phyloP scores from a whole-genome alignment of 495 filamentous ascomycete species.

The Venustampulla echinocandica region DNA sequence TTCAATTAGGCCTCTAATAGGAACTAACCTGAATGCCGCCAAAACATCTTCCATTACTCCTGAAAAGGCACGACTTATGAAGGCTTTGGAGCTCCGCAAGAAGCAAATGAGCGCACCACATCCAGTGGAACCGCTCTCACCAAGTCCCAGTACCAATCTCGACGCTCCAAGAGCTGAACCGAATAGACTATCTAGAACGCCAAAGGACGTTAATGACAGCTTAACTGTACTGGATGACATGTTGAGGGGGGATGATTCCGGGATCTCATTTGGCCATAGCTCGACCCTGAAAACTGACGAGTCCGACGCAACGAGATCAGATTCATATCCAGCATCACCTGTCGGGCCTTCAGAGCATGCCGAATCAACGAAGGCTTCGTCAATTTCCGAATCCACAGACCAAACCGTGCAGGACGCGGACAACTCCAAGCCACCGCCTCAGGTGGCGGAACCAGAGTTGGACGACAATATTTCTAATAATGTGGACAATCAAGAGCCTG shows the following conservation, averaged over 20 bases:
- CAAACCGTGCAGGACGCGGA: slow-evolving; percentile 32
- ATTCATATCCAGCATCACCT: slow-evolving; percentile 44
- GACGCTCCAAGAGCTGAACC: neutral
- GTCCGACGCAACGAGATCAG: slow-evolving; percentile 25
- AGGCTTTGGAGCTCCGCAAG: slow-evolving; percentile 81
- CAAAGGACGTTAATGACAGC: slow-evolving; percentile 16
- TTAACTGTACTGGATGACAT: slow-evolving; percentile 17
- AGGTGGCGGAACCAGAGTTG: slow-evolving; percentile 17
- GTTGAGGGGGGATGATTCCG: slow-evolving; percentile 19
- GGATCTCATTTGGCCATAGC: slow-evolving; percentile 20
- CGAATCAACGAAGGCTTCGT: slow-evolving; percentile 46
- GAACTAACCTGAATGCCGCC: slow-evolving; percentile 28
- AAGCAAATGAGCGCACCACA: slow-evolving; percentile 50
- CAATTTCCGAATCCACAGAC: slow-evolving; percentile 45
- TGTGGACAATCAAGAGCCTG: slow-evolving; percentile 15
- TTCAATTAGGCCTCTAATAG: slow-evolving; percentile 29
- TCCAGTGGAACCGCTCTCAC: slow-evolving; percentile 22
- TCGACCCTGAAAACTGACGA: slow-evolving; percentile 21
- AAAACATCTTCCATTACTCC: slow-evolving; percentile 64
- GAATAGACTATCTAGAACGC: neutral
- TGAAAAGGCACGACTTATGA: slow-evolving; percentile 87
- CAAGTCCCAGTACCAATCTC: slow-evolving; percentile 3
- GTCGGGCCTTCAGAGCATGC: slow-evolving; percentile 39
- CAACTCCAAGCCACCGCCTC: slow-evolving; percentile 14
- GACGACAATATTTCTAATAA: too few relatives aligned